A percentile compares a stretch with the other conserved stretches of the same genome.
These are phyloP conservation scores for Diutina scorzettiae DNA, from an alignment of 1,139 yeast species.

Conservation along the genomic window DNA sequence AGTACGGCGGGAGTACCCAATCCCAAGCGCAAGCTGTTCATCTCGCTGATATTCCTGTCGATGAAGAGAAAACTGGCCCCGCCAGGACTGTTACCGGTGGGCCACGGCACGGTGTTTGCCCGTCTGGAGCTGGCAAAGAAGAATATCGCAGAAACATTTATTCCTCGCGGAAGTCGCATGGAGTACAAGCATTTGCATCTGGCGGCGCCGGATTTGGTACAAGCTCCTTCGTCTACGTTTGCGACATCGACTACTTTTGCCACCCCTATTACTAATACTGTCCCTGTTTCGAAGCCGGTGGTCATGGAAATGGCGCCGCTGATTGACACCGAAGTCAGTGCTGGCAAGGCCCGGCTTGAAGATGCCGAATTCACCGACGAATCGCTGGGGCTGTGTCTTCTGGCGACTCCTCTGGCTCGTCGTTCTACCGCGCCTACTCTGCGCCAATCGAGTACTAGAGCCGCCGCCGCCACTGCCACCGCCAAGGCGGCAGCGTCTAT, in stretches of 20 bases:
- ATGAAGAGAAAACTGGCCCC: conserved; percentile 3
- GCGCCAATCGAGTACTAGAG: conserved; percentile 1
- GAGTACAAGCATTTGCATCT: conserved; percentile 4
- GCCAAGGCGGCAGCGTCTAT: neutral
- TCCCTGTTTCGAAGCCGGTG: neutral
- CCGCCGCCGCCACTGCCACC: neutral
- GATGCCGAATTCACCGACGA: conserved; percentile 1
- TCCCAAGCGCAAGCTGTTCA: neutral
- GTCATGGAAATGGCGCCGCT: neutral
- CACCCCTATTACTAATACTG: neutral
- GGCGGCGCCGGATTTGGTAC: neutral
- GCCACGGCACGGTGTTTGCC: neutral
- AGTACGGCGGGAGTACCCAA: neutral
- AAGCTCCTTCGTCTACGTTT: too few species aligned
- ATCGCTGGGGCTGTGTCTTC: conserved; percentile 1
- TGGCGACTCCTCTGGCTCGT: conserved; percentile 1
- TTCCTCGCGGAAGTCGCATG: neutral
- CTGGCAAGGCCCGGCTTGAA: neutral
- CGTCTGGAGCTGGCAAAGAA: conserved; percentile 4
- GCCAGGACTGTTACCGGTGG: neutral
- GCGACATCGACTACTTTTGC: neutral
- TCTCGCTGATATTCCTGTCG: neutral
- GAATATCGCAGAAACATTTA: neutral
- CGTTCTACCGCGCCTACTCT: conserved; percentile 2
- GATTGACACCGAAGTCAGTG: neutral